Conservation (phyloP, 495 filamentous ascomycete genomes). For the Xylaria castorea region DNA sequence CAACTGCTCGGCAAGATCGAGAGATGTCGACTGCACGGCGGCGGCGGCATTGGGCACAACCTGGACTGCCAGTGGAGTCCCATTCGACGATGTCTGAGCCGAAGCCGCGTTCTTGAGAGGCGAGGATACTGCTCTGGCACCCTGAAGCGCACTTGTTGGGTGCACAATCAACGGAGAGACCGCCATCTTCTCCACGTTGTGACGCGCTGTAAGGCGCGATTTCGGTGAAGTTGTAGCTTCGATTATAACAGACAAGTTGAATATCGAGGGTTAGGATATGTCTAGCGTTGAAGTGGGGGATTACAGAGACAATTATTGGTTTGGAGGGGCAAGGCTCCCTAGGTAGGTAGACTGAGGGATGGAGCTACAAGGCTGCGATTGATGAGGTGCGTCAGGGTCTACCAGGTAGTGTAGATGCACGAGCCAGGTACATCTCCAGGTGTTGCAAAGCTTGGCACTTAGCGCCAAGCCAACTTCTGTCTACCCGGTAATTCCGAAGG, state of each 20-base stretch:
- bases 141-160: slow-evolving; percentile 35
- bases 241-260: neutral
- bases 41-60: slow-evolving; percentile 38
- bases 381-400: neutral
- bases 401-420: neutral
- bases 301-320: neutral
- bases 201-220: neutral
- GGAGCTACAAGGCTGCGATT: neutral
- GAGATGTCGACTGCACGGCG: slow-evolving; percentile 29
- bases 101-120: slow-evolving; percentile 43
- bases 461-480: neutral
- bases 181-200: slow-evolving; percentile 34
- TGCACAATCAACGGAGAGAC: slow-evolving; percentile 42
- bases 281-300: slow-evolving; percentile 6
- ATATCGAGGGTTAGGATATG: neutral
- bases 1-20: slow-evolving; percentile 81
- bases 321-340: slow-evolving; percentile 8
- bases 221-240: neutral
- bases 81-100: slow-evolving; percentile 42
- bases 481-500: neutral
- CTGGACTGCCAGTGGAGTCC: slow-evolving; percentile 38
- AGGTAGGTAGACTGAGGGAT: neutral
- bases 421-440: neutral
- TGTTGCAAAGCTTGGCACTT: neutral
- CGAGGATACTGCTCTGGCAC: slow-evolving; percentile 35